phyloP scores from a whole-genome alignment of 2,329 filamentous ascomycete genomes.

The Aureobasidium vineae region DNA sequence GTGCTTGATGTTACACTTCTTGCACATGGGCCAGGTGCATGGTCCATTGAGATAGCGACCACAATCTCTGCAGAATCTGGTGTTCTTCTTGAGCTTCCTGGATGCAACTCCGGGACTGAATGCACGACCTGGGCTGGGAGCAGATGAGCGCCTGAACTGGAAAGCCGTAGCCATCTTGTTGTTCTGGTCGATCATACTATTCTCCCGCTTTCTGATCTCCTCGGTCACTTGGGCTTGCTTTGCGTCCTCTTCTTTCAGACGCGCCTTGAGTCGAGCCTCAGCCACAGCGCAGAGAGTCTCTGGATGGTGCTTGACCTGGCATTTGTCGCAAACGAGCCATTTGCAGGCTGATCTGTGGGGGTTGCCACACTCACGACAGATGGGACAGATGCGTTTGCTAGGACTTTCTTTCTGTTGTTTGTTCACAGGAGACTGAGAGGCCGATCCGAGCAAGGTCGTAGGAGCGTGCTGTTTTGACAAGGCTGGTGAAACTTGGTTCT shows the following conservation, averaged over 20 bases:
- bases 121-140: not conserved
- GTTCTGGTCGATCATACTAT: not conserved
- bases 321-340: not conserved
- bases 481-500: not conserved
- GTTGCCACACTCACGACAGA: conserved; percentile 6
- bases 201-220: not conserved
- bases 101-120: not conserved
- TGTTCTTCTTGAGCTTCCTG: not conserved
- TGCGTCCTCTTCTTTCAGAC: not conserved
- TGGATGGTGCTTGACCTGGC: not conserved
- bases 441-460: not conserved
- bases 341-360: not conserved
- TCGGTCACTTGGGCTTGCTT: not conserved
- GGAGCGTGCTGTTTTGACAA: not conserved
- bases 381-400: not conserved
- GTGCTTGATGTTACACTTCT: not conserved
- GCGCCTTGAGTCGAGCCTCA: not conserved
- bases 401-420: not conserved
- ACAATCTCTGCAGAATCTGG: conserved; percentile 10
- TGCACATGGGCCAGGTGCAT: not conserved
- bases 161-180: not conserved
- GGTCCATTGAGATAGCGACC: conserved; percentile 1
- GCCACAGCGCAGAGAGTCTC: not conserved
- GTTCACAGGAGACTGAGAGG: not conserved
- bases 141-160: not conserved